Evolutionary conservation across 306 rosid species (phyloP).

Genomic region (Prunus dulcis): DNA sequence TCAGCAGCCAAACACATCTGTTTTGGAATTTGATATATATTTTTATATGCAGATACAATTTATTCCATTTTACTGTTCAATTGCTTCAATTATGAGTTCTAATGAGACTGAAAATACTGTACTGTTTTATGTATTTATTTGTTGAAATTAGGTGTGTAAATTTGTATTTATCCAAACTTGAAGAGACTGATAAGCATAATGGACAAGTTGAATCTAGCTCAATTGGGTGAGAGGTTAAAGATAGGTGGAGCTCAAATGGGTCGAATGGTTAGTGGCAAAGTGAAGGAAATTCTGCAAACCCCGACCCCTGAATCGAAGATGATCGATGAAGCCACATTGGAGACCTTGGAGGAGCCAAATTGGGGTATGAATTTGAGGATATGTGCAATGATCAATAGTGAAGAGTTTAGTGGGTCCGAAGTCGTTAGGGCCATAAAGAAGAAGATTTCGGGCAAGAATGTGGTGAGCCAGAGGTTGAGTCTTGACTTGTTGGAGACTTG

Average conservation of each 20-base stretch:
- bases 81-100: neutral
- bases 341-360: slow-evolving; percentile 56
- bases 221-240: slow-evolving; percentile 64
- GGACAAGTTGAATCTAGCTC: slow-evolving; percentile 63
- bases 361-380: slow-evolving; percentile 78
- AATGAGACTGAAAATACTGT: neutral
- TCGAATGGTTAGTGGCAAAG: slow-evolving; percentile 56
- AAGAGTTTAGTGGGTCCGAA: slow-evolving; percentile 58
- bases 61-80: neutral
- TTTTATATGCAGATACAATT: neutral
- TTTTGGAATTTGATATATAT: neutral
- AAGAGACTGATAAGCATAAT: slow-evolving; percentile 11
- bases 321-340: slow-evolving; percentile 75
- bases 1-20: neutral
- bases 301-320: slow-evolving; percentile 73
- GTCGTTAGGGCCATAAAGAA: slow-evolving; percentile 61
- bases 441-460: slow-evolving; percentile 46
- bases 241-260: slow-evolving; percentile 77
- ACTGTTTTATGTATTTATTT: neutral
- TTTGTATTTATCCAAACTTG: neutral
- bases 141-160: neutral
- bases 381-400: slow-evolving; percentile 59
- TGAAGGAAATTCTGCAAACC: slow-evolving; percentile 64
- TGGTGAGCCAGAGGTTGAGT: slow-evolving; percentile 46
- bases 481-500: slow-evolving; percentile 70